Evolutionary conservation across 169 alveolate species (phyloP), one percentile per base, ranked within the genome.

Genomic region (Eimeria falciformis): DNA sequence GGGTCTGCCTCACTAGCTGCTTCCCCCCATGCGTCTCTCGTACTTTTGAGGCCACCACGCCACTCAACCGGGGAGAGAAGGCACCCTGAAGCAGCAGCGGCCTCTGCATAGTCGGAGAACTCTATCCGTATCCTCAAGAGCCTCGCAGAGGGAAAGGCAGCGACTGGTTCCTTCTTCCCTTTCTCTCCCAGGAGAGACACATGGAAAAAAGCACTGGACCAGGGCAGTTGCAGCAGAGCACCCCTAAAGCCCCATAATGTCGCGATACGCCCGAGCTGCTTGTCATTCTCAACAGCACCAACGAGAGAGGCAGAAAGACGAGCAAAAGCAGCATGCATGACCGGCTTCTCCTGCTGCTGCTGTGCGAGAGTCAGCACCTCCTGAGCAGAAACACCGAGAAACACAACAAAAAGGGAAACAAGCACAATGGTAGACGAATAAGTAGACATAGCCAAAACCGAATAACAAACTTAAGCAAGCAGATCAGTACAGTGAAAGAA

Each of bases 141-240:
- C 58, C 58, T 14, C 7, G 58, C 58, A 50, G 58, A 7, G 14
- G 58, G 21, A 50, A 14, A 7, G 14, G 58, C 58, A 50, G 58
- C 58, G 14, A 14, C 58, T 9, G 58, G 21, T 9, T 7, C 21
- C 58, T 50, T 7, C 21, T 50, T 50, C 14, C 21, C 58, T 50
- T 7, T 14, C 21, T 50, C 58, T 50, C 58, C 58, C 21, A 7
- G 58, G 58, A 43, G 97, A 99, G 90, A 98, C 98, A 58, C 71
- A 58, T 75, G 96, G 98, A 68, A 98, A 98, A 92, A 99, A 98
- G 92, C 99, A 99, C 79, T 97, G 99, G 50, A 99, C 99, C 73
- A 99, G 99, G 86, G 99, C 99, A 58, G 97, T 97, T 88, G 99
- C 99, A 56, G 98, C 98, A 92, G 99, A 99, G 21, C 96, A 98